These are phyloP conservation scores for Atkinsonella texensis DNA, from an alignment of 2,329 filamentous ascomycete genomes.

Conservation along the genomic window DNA sequence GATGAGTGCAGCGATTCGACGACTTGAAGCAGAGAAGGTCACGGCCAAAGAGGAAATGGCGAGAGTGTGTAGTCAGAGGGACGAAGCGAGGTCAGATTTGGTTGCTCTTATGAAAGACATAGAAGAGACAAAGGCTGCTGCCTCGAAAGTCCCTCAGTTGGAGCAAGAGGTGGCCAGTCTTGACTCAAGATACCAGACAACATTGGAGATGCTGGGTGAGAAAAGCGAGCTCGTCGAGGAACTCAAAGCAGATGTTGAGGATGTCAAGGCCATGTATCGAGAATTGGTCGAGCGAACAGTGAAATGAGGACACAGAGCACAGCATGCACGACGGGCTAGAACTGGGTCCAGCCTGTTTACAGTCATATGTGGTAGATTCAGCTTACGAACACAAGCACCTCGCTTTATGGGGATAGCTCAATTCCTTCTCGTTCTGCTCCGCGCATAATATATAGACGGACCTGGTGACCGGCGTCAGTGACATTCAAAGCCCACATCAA, in stretches of 20 bases:
- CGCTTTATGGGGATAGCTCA: conserved; percentile 30
- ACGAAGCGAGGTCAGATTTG: conserved; percentile 88
- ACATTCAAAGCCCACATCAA: conserved; percentile 1
- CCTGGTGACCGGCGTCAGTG: conserved; percentile 29
- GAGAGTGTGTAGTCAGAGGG: conserved; percentile 70
- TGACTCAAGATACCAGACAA: conserved; percentile 74
- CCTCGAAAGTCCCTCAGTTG: conserved; percentile 48
- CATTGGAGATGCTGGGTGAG: conserved; percentile 88
- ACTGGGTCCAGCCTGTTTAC: background rate
- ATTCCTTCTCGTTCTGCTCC: conserved; percentile 78
- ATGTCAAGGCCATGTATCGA: conserved; percentile 93
- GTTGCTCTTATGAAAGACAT: conserved; percentile 79
- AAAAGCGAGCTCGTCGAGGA: conserved; percentile 95
- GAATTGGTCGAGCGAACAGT: conserved; percentile 81
- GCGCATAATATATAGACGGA: conserved; percentile 64
- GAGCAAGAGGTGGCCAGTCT: conserved; percentile 58
- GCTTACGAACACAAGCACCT: background rate
- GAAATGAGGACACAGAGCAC: conserved; percentile 30
- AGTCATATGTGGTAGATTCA: background rate
- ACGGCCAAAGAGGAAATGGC: conserved; percentile 76
- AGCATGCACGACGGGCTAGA: background rate
- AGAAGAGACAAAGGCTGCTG: conserved; percentile 53
- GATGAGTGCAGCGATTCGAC: conserved; percentile 86
- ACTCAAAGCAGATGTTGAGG: conserved; percentile 73
- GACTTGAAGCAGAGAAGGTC: conserved; percentile 85